phyloP scores from a whole-genome alignment of 345 rosid genomes.

The Orychophragmus violaceus region DNA sequence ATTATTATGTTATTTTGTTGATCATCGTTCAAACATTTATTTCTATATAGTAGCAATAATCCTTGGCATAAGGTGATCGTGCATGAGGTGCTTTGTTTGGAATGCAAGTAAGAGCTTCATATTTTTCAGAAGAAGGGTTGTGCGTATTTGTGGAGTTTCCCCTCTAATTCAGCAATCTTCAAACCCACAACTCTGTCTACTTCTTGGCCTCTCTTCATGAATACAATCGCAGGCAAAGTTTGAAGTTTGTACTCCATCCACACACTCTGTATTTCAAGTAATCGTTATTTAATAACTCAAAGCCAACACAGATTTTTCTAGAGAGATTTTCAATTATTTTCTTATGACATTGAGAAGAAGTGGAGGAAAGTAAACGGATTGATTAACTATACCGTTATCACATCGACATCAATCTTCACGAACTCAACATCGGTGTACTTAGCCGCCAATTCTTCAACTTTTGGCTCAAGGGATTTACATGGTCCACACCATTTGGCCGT shows the following conservation, averaged over 20 bases:
- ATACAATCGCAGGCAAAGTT: constrained; percentile 50
- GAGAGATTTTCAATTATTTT: background rate
- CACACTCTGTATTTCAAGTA: constrained; percentile 35
- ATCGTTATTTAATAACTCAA: constrained; percentile 1
- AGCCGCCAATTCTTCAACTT: constrained; percentile 47
- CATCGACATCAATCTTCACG: constrained; percentile 71
- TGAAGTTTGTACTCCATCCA: constrained; percentile 34
- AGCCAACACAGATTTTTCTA: background rate
- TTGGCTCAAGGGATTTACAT: constrained; percentile 53
- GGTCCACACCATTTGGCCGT: constrained; percentile 83
- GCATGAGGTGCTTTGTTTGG: background rate
- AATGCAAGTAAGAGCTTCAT: constrained; percentile 4
- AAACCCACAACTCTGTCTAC: constrained; percentile 55
- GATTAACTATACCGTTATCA: constrained; percentile 30
- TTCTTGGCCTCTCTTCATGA: constrained; percentile 60
- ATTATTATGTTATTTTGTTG: background rate
- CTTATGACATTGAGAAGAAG: background rate
- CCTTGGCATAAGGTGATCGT: constrained; percentile 7
- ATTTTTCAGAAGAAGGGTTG: background rate
- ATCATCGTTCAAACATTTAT: background rate
- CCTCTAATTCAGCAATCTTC: constrained; percentile 47
- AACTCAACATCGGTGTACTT: constrained; percentile 51
- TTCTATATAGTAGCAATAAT: background rate
- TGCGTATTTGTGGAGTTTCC: constrained; percentile 47
- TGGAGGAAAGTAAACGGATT: background rate